phyloP scores from a whole-genome alignment of 139 green algal species.

The Tetraselmis chui region DNA sequence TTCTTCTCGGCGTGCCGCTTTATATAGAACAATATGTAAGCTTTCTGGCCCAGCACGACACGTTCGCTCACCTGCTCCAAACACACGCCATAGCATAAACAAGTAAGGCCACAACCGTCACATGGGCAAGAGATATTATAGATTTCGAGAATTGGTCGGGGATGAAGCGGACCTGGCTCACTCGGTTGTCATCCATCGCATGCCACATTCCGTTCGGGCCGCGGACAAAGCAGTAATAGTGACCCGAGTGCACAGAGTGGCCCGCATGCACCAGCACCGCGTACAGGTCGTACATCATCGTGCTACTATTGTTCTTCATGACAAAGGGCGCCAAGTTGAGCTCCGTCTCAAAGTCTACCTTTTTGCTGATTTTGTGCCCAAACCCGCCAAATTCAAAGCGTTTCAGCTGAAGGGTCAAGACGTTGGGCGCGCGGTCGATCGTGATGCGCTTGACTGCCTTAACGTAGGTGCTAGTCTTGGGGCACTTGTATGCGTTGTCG shows the following conservation, averaged over 20 bases:
- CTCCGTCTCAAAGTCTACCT: constrained; percentile 63
- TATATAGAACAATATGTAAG: constrained; percentile 97
- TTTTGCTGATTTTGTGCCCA: constrained; percentile 75
- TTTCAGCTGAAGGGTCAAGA: constrained; percentile 84
- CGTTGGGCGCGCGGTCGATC: constrained; percentile 68
- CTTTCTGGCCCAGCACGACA: constrained; percentile 71
- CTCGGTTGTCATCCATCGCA: constrained; percentile 71
- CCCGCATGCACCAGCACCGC: constrained; percentile 86
- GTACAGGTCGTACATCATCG: constrained; percentile 71
- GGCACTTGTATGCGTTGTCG: constrained; percentile 84
- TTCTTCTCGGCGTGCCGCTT: constrained; percentile 19
- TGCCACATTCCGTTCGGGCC: constrained; percentile 73
- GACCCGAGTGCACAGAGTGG: constrained; percentile 70
- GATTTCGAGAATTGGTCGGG: background rate
- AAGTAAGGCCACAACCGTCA: no score
- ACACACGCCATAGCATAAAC: no score
- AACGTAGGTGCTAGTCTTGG: constrained; percentile 55
- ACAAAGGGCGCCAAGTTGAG: constrained; percentile 80
- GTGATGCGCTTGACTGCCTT: constrained; percentile 71
- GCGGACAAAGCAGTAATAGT: constrained; percentile 88
- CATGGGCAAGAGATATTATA: background rate
- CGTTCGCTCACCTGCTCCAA: constrained; percentile 58
- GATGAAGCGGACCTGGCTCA: constrained; percentile 25
- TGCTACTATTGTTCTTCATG: background rate
- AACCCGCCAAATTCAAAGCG: constrained; percentile 76